Conservation (phyloP, 495 filamentous ascomycete species). For the Neurospora sp. region DNA sequence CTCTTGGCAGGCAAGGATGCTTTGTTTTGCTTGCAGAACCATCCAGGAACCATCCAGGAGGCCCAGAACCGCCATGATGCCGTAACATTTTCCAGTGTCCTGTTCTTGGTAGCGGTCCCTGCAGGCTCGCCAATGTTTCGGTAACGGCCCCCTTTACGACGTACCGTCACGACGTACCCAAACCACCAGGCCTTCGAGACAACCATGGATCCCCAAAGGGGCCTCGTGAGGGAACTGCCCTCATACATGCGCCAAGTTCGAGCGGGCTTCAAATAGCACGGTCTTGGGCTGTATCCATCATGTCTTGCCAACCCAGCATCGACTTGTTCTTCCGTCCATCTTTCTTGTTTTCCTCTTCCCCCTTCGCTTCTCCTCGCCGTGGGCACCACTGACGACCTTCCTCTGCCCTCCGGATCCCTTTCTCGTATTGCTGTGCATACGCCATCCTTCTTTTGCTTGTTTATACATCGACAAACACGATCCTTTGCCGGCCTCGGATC, state of each 20-base stretch:
- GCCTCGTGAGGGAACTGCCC: slow-evolving; percentile 8
- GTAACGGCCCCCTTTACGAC: slow-evolving; percentile 10
- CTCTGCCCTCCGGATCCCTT: slow-evolving; percentile 1
- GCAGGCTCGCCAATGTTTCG: slow-evolving; percentile 2
- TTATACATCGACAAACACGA: background rate
- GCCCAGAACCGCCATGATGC: background rate
- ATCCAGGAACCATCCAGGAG: background rate
- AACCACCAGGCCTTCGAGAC: slow-evolving; percentile 10
- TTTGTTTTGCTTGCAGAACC: slow-evolving; percentile 13
- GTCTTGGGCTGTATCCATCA: slow-evolving; percentile 8
- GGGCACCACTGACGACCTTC: background rate
- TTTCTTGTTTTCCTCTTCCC: slow-evolving; percentile 6
- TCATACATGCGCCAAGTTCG: slow-evolving; percentile 9
- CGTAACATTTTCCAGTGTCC: background rate
- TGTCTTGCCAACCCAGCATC: slow-evolving; percentile 3
- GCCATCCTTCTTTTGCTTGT: slow-evolving; percentile 2
- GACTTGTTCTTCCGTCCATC: slow-evolving; percentile 2
- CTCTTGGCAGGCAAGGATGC: slow-evolving; percentile 15
- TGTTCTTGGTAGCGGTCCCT: background rate
- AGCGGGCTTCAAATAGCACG: slow-evolving; percentile 9
- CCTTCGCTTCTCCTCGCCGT: slow-evolving; percentile 1
- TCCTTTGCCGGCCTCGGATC: background rate
- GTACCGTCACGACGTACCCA: slow-evolving; percentile 2
- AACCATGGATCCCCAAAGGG: slow-evolving; percentile 6
- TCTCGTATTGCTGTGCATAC: slow-evolving; percentile 7